Conservation (phyloP, 352 stramenopile species). For the Pythium vanterpoolii region DNA sequence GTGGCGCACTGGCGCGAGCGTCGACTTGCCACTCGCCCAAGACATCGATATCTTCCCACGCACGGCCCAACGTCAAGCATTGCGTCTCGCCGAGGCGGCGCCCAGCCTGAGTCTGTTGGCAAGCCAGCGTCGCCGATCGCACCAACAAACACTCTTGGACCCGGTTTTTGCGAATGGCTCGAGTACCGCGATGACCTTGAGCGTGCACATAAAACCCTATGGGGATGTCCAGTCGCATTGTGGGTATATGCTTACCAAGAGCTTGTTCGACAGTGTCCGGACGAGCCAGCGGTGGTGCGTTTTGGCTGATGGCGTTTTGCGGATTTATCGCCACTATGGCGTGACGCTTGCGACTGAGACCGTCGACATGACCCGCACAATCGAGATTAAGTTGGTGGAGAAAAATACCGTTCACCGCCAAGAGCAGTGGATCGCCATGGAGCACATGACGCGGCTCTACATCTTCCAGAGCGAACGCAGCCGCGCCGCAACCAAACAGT, state of each 20-base stretch:
- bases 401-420: slow-evolving; percentile 26
- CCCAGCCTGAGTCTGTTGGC: not conserved
- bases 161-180: slow-evolving; percentile 20
- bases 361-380: slow-evolving; percentile 50
- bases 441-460: slow-evolving; percentile 42
- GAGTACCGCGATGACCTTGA: slow-evolving; percentile 28
- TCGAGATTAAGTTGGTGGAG: slow-evolving; percentile 43
- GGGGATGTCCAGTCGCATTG: slow-evolving; percentile 51
- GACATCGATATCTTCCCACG: slow-evolving; percentile 58
- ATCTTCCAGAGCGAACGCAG: slow-evolving; percentile 57
- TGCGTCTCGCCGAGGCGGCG: slow-evolving; percentile 34
- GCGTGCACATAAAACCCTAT: slow-evolving; percentile 42
- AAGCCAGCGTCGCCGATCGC: not conserved
- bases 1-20: slow-evolving; percentile 38
- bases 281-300: slow-evolving; percentile 70
- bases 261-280: slow-evolving; percentile 56
- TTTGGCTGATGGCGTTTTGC: slow-evolving; percentile 51
- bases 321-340: slow-evolving; percentile 73
- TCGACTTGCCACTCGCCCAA: slow-evolving; percentile 39
- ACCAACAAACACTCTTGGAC: slow-evolving; percentile 4
- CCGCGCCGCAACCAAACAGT: slow-evolving; percentile 32
- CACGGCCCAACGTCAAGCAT: slow-evolving; percentile 50
- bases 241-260: slow-evolving; percentile 67
- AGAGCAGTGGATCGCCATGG: slow-evolving; percentile 36
- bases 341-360: slow-evolving; percentile 61